Base-by-base conservation (phyloP, 495 filamentous ascomycete species). In the Penicillium bovifimosum region DNA sequence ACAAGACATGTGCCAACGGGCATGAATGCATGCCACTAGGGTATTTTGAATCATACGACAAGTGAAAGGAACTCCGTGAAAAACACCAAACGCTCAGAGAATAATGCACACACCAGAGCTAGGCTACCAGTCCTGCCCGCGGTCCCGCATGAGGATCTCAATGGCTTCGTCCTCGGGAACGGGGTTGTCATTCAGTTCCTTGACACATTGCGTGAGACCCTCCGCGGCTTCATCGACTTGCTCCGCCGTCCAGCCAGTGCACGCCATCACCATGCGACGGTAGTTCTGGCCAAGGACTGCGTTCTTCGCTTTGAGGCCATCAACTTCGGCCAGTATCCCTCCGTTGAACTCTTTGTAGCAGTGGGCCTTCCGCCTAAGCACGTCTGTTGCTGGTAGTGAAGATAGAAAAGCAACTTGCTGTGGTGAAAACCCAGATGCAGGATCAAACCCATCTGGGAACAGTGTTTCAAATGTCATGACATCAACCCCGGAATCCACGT, bases 251-350 rank as follows among this genome's bases (percentile, higher is more conserved):
- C 71, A 76, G 5, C 64, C 66, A 1, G 73, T 76, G 48, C 73
- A 76, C 34, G 73, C 72, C 71, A 76, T 76, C 45, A 76, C 73
- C 64, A 76, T 72, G 33, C 73, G 71, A 6, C 73, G 72, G 43
- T 76, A 76, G 46, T 73, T 75, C 35, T 76, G 65, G 11, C 73
- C 73, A 2, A 76, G 55, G 11, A 75, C 65, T 7, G 70, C 73
- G 44, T 76, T 76, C 53, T 72, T 75, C 10, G 73, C 70, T 44
- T 68, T 68, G 17, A 76, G 58, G 14, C 55, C 55, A 6, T 70
- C 67, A 9, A 76, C 66, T 41, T 76, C 72, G 6, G 66, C 63
- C 10, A 67, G 40, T 7, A 73, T 61, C 0, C 67, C 67, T 10
- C 56, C 58, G 45, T 74, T 74, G 32, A 70, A 66, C 9, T 59